Evolutionary conservation across 2,329 filamentous ascomycete species (phyloP), one percentile per base, ranked within the genome.

Genomic region (Leptographium galeiforme): DNA sequence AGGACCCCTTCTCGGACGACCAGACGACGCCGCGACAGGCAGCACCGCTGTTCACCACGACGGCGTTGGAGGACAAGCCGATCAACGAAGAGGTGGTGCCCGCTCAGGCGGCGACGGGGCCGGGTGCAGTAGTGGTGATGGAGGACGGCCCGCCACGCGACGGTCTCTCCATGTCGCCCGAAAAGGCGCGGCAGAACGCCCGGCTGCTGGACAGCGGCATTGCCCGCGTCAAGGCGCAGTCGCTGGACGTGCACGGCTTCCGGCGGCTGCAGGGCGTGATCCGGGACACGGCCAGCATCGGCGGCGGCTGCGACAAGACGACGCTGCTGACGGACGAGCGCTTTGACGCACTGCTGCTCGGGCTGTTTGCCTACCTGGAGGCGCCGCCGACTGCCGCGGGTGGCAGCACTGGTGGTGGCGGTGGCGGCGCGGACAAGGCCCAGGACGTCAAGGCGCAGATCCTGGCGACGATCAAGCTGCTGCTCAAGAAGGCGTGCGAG

Each of bases 191-290:
- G 48, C 79, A 82, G 58, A 80, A 75, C 60, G 68, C 70, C 8
- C 78, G 83, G 46, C 71, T 90, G 30, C 74, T 91, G 6, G 79
- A 84, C 36, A 89, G 85, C 60, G 87, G 84, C 50, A 86, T 90
- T 59, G 72, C 81, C 51, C 85, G 86, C 58, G 83, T 90, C 60
- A 81, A 81, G 59, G 75, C 78, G 34, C 80, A 81, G 61, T 80
- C 80, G 1, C 76, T 91, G n/a, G 87, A 90, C 63, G 85, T 87
- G 4, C 85, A 89, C 63, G 86, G 86, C 54, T 89, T 90, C 73
- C 79, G 86, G 52, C 86, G 87, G 62, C 72, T 90, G 49, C 86
- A 90, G 65, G 82, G 82, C 41, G 76, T 89, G 58, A 76, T 89
- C 56, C 82, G 84, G 58, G 82, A 85, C 55, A 54, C 54, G 10